These are phyloP conservation scores for Rostrohypoxylon terebratum DNA, from an alignment of 495 filamentous ascomycete species.

Conservation along the genomic window DNA sequence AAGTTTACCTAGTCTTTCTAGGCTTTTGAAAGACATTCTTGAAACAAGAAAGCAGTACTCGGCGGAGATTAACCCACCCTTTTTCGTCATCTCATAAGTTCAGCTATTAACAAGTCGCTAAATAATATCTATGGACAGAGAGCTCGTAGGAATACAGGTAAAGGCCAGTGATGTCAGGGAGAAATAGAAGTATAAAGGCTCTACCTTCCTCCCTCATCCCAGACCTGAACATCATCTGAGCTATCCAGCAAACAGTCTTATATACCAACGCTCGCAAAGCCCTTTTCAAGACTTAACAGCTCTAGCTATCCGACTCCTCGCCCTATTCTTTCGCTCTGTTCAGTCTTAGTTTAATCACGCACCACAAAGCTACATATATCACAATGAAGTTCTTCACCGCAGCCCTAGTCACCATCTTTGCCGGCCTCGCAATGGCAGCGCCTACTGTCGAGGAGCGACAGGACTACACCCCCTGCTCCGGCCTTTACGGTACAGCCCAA, in stretches of 20 bases:
- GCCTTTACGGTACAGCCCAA: slow-evolving; percentile 55
- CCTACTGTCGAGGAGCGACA: slow-evolving; percentile 48
- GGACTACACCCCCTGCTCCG: slow-evolving; percentile 53
- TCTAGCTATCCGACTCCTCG: slow-evolving; percentile 11
- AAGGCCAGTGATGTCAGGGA: background rate
- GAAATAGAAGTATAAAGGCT: slow-evolving; percentile 21
- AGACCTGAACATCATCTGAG: slow-evolving; percentile 5
- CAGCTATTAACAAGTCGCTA: slow-evolving; percentile 21
- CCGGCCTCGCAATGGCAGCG: slow-evolving; percentile 42
- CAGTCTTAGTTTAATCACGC: background rate
- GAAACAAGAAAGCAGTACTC: slow-evolving; percentile 24
- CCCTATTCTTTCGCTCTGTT: slow-evolving; percentile 8
- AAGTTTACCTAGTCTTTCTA: background rate
- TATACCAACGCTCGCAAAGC: slow-evolving; percentile 14
- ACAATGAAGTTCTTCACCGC: slow-evolving; percentile 48
- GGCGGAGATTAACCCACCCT: slow-evolving; percentile 1
- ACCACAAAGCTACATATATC: slow-evolving; percentile 16
- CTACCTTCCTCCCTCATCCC: slow-evolving; percentile 6
- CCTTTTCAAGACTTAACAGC: slow-evolving; percentile 7
- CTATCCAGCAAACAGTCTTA: slow-evolving; percentile 13
- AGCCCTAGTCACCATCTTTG: slow-evolving; percentile 23
- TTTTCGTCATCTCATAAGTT: slow-evolving; percentile 34
- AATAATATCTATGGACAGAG: background rate
- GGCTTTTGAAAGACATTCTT: slow-evolving; percentile 8
- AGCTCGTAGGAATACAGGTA: background rate